Percentiles rank a stretch among this genome's conserved stretches.
phyloP scores from a whole-genome alignment of 768 basidiomycete species.

The Candolleomyces efflorescens region DNA sequence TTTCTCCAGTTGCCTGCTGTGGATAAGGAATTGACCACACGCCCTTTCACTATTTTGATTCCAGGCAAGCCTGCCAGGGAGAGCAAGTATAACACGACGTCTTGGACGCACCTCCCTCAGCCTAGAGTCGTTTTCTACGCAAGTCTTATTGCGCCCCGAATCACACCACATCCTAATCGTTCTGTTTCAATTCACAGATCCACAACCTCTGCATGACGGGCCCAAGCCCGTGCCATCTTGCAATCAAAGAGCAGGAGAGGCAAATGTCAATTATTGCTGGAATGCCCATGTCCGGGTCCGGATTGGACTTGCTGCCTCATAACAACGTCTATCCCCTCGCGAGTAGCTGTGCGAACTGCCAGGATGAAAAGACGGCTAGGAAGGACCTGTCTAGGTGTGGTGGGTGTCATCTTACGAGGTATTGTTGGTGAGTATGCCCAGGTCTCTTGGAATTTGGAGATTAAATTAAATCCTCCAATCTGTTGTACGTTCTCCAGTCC shows the following conservation, averaged over 20 bases:
- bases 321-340: constrained; percentile 8
- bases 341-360: constrained; percentile 14
- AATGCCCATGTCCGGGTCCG: neutral
- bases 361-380: constrained; percentile 12
- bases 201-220: neutral
- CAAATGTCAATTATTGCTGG: neutral
- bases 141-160: neutral
- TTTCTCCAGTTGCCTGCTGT: neutral
- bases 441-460: neutral
- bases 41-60: neutral
- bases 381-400: constrained; percentile 12
- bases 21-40: neutral
- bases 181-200: neutral
- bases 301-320: neutral
- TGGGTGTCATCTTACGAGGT: constrained; percentile 17
- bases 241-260: neutral
- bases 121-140: constrained; percentile 8
- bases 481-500: constrained; percentile 2
- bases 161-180: neutral
- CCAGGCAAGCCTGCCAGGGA: constrained; percentile 11
- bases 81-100: constrained; percentile 1
- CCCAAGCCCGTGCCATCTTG: neutral
- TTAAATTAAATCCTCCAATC: neutral
- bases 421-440: neutral
- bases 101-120: constrained; percentile 7